A percentile compares a stretch with the other conserved stretches of the same genome.
These are phyloP conservation scores for Noccaea caerulescens DNA, from an alignment of 345 rosid species.

Conservation along the genomic window DNA sequence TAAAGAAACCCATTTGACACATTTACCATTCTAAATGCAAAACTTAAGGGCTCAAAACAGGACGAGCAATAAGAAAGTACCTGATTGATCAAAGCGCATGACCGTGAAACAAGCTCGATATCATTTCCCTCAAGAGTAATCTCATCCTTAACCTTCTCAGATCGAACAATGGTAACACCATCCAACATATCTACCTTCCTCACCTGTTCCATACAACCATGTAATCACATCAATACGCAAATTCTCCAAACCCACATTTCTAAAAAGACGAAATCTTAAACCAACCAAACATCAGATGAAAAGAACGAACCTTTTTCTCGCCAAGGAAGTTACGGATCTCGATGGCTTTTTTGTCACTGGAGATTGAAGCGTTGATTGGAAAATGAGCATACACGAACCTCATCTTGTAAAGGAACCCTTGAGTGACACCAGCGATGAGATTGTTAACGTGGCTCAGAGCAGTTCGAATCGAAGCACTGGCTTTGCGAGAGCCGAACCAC, in stretches of 20 bases:
- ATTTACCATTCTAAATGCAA: neutral
- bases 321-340: constrained; percentile 81
- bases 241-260: neutral
- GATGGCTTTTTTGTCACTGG: constrained; percentile 50
- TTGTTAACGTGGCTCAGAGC: constrained; percentile 75
- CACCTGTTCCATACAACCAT: constrained; percentile 40
- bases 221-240: neutral
- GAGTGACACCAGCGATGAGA: constrained; percentile 69
- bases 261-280: neutral
- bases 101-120: constrained; percentile 54
- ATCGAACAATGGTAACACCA: constrained; percentile 51
- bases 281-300: neutral
- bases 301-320: constrained; percentile 54
- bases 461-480: constrained; percentile 66
- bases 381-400: constrained; percentile 87
- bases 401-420: constrained; percentile 85
- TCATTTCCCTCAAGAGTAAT: constrained; percentile 53
- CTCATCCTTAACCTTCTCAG: constrained; percentile 62
- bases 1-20: neutral
- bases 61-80: constrained; percentile 16
- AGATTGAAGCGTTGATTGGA: constrained; percentile 80
- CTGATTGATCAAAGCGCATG: constrained; percentile 60
- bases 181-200: constrained; percentile 60
- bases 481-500: constrained; percentile 64
- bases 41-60: neutral